Percentiles rank a stretch among this genome's conserved stretches.
Conservation (phyloP, 2,329 filamentous ascomycete species). For the Sclerotinia nivalis region DNA sequence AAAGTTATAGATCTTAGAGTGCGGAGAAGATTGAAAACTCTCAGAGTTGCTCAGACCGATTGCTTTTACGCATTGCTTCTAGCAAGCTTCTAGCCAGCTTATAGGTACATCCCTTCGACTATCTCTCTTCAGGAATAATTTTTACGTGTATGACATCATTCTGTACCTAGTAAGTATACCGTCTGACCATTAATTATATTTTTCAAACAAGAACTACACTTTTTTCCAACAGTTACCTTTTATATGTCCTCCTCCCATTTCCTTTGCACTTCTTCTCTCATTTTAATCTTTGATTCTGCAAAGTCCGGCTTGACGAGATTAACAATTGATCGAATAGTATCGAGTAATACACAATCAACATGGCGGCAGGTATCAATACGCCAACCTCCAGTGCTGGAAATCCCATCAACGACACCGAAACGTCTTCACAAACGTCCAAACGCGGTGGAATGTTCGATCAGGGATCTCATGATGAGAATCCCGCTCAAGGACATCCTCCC, state of each 20-base stretch:
- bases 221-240: not conserved
- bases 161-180: not conserved
- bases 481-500: not conserved
- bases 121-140: not conserved
- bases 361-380: not conserved
- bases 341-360: slow-evolving; percentile 4
- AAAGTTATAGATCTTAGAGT: not conserved
- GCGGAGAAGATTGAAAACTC: not conserved
- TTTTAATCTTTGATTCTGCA: not conserved
- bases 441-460: not conserved
- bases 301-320: not conserved
- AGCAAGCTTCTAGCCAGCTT: too few species aligned
- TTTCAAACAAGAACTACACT: not conserved
- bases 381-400: not conserved
- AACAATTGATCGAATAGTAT: slow-evolving; percentile 5
- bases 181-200: not conserved
- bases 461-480: not conserved
- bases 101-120: not conserved
- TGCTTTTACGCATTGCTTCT: not conserved
- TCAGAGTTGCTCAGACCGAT: not conserved
- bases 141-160: not conserved
- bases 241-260: not conserved
- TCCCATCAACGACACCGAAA: not conserved
- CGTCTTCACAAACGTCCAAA: slow-evolving; percentile 5
- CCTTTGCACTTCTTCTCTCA: not conserved